These are phyloP conservation scores for Psilocybe sp. DNA, from an alignment of 768 basidiomycete species.

Conservation along the genomic window DNA sequence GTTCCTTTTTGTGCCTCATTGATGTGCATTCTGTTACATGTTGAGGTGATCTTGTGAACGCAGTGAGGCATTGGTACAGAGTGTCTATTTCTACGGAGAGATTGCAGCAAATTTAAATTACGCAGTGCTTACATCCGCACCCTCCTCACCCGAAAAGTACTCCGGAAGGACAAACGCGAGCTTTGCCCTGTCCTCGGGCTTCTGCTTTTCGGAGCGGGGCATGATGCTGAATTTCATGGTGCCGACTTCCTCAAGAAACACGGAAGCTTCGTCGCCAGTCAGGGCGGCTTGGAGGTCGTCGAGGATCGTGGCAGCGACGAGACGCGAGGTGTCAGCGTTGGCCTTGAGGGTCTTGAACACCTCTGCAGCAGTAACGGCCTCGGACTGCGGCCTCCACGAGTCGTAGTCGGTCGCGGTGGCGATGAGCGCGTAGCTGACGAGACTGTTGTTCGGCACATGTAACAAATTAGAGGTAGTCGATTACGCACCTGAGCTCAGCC, in stretches of 20 bases:
- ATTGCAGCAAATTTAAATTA: not conserved
- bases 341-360: slow-evolving; percentile 84
- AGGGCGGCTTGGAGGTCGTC: slow-evolving; percentile 64
- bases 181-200: slow-evolving; percentile 61
- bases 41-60: not conserved
- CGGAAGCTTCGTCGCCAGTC: slow-evolving; percentile 26
- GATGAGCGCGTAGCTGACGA: slow-evolving; percentile 86
- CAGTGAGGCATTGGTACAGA: not conserved
- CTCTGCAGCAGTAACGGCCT: slow-evolving; percentile 85
- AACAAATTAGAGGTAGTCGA: not conserved
- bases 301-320: slow-evolving; percentile 67
- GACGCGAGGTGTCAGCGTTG: slow-evolving; percentile 85
- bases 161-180: slow-evolving; percentile 75
- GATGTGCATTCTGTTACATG: too few species aligned
- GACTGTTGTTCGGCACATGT: not conserved
- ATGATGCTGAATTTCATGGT: slow-evolving; percentile 87
- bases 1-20: too few species aligned
- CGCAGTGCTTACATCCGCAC: slow-evolving; percentile 6
- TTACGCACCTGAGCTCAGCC: slow-evolving; percentile 81
- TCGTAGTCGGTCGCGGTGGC: slow-evolving; percentile 95
- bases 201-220: slow-evolving; percentile 57
- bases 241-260: slow-evolving; percentile 71
- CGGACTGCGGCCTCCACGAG: slow-evolving; percentile 82
- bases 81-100: not conserved
- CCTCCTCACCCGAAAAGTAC: slow-evolving; percentile 49